Conservation (phyloP, 306 rosid genomes). For the Arachis stenosperma region DNA sequence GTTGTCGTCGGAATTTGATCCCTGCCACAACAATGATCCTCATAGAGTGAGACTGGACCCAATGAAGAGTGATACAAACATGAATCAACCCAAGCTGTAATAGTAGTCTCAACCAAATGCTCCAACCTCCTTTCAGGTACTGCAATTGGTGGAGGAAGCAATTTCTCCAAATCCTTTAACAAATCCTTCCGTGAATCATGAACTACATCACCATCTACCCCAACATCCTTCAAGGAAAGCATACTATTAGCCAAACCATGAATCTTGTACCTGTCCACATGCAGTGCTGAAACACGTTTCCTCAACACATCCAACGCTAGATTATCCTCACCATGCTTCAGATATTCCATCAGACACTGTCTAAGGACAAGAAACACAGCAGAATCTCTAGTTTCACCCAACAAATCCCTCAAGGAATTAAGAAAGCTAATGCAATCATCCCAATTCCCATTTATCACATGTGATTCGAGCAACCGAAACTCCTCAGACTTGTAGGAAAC, state of each 20-base stretch:
- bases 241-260: constrained; percentile 63
- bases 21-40: constrained; percentile 73
- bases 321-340: constrained; percentile 59
- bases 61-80: constrained; percentile 72
- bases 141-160: constrained; percentile 68
- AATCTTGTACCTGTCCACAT: constrained; percentile 55
- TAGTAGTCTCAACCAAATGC: constrained; percentile 70
- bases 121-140: constrained; percentile 75
- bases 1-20: constrained; percentile 78
- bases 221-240: constrained; percentile 55
- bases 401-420: constrained; percentile 48
- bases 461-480: constrained; percentile 64
- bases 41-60: constrained; percentile 64
- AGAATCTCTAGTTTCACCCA: constrained; percentile 62
- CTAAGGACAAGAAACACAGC: constrained; percentile 71
- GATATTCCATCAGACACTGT: constrained; percentile 67
- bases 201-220: constrained; percentile 35
- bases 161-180: constrained; percentile 63
- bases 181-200: constrained; percentile 53
- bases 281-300: constrained; percentile 57
- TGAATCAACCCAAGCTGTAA: constrained; percentile 65
- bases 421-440: constrained; percentile 57
- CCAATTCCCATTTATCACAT: constrained; percentile 66
- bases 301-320: constrained; percentile 69
- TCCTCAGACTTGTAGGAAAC: constrained; percentile 57